phyloP scores from a whole-genome alignment of 179 eudicot species.

The Beta corolliflora region DNA sequence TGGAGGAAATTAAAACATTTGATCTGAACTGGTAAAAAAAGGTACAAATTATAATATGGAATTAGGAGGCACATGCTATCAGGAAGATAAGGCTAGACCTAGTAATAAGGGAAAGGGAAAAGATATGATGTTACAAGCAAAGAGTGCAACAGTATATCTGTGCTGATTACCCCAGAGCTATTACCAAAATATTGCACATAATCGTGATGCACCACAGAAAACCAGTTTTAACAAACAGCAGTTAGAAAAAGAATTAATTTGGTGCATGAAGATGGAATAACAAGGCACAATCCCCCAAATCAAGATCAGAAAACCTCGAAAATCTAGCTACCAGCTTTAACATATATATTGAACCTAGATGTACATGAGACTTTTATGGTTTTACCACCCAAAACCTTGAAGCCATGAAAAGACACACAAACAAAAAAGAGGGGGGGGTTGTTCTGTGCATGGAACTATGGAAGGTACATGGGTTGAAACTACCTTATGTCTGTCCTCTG shows the following conservation, averaged over 20 bases:
- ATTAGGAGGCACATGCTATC: neutral
- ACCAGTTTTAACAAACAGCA: neutral
- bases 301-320: neutral
- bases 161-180: neutral
- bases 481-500: conserved; percentile 94
- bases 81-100: neutral
- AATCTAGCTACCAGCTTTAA: neutral
- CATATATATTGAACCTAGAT: neutral
- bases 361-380: neutral
- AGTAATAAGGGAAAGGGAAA: neutral
- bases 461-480: conserved; percentile 14
- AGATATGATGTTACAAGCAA: neutral
- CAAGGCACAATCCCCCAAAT: no score
- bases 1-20: neutral
- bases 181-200: neutral
- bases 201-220: neutral
- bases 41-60: neutral
- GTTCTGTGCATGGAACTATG: neutral
- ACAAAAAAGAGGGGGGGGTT: neutral
- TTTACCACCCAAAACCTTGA: neutral
- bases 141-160: neutral
- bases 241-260: neutral
- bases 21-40: neutral
- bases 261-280: no score
- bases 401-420: neutral